phyloP scores from a whole-genome alignment of 768 basidiomycete species.

The Termitomyces sp. region DNA sequence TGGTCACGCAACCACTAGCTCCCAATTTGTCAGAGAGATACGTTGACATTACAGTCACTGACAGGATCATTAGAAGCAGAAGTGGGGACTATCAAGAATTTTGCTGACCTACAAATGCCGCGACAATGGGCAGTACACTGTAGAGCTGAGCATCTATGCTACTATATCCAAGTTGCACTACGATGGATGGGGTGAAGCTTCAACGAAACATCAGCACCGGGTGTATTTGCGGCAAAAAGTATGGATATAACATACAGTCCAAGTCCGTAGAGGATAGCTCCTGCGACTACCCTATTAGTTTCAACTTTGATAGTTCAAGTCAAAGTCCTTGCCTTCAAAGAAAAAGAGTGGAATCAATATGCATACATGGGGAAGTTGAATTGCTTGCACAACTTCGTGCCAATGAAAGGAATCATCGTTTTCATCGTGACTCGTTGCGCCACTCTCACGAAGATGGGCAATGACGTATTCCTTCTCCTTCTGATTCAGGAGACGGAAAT shows the following conservation, averaged over 20 bases:
- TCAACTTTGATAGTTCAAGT: not conserved
- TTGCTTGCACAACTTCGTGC: not conserved
- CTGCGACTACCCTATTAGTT: not conserved
- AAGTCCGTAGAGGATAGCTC: not conserved
- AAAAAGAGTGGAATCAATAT: not conserved
- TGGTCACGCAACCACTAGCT: conserved; percentile 14
- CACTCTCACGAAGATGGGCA: not conserved
- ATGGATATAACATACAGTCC: not conserved
- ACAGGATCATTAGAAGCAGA: not conserved
- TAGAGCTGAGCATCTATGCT: not conserved
- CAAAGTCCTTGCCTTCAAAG: not conserved
- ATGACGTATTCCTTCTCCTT: not conserved
- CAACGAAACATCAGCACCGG: not conserved
- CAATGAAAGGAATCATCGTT: not conserved
- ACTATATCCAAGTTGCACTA: not conserved
- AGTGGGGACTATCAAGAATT: not conserved
- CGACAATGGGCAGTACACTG: not conserved
- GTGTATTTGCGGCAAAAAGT: not conserved
- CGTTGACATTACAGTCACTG: conserved; percentile 18
- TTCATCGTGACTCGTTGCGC: not conserved
- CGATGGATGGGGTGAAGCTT: not conserved
- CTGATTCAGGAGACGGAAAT: not conserved
- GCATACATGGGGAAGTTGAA: not conserved
- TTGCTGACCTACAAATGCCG: not conserved
- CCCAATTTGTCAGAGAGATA: conserved; percentile 49